Evolutionary conservation across 352 stramenopile genomes (phyloP).

Genomic region (Peronospora destructor): DNA sequence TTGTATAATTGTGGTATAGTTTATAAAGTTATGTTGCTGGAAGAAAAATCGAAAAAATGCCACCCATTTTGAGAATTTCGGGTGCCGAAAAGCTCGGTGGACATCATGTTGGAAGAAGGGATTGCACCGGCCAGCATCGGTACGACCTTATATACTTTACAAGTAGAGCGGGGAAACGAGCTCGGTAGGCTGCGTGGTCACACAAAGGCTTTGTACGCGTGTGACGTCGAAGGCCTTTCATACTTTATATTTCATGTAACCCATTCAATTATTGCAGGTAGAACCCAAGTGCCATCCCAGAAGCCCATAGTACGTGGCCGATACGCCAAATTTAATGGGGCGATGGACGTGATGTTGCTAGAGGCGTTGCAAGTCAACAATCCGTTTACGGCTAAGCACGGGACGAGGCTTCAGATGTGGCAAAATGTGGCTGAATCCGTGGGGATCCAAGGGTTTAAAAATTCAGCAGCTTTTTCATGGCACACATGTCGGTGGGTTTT

Average conservation of each 20-base stretch:
- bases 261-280: conserved; percentile 2
- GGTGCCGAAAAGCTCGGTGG: conserved; percentile 2
- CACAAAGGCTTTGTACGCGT: conserved; percentile 5
- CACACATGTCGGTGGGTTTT: conserved; percentile 63
- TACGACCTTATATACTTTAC: conserved; percentile 33
- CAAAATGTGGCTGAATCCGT: conserved; percentile 60
- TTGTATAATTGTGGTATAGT: neutral
- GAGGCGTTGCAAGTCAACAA: conserved; percentile 67
- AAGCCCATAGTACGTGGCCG: conserved; percentile 42
- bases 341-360: conserved; percentile 74
- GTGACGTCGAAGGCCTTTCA: neutral
- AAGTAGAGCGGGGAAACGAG: conserved; percentile 14
- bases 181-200: conserved; percentile 23
- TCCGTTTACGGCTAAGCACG: conserved; percentile 75
- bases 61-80: conserved; percentile 23
- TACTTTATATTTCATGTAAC: conserved; percentile 1
- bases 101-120: conserved; percentile 26
- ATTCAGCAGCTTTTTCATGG: conserved; percentile 67
- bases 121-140: conserved; percentile 22
- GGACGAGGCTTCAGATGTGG: conserved; percentile 79
- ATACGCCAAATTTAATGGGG: conserved; percentile 75
- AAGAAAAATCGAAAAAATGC: conserved; percentile 11
- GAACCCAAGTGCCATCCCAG: conserved; percentile 8
- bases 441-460: conserved; percentile 55
- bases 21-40: neutral